phyloP scores from a whole-genome alignment of 768 basidiomycete species.

The Neoboletus brunneissimus region DNA sequence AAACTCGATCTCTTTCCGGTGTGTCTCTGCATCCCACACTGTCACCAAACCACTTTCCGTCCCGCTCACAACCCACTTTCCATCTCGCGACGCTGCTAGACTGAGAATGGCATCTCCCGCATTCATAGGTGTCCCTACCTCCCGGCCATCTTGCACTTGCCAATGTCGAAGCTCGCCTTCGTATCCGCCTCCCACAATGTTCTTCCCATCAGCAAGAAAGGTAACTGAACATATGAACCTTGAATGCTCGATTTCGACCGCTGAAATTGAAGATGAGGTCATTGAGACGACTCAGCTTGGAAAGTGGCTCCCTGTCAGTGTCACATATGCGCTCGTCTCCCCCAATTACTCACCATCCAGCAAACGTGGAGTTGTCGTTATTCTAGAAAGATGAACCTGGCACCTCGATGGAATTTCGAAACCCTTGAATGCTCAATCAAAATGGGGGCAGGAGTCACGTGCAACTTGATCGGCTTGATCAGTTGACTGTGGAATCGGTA shows the following conservation, averaged over 20 bases:
- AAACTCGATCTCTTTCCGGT: neutral
- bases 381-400: neutral
- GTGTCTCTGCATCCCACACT: slow-evolving; percentile 3
- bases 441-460: neutral
- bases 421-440: too few relatives aligned
- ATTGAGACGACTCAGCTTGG: neutral
- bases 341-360: neutral
- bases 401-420: too few relatives aligned
- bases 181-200: slow-evolving; percentile 6
- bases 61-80: slow-evolving; percentile 8
- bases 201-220: slow-evolving; percentile 7
- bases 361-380: neutral
- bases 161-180: slow-evolving; percentile 4
- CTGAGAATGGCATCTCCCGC: neutral
- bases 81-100: slow-evolving; percentile 1
- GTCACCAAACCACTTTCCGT: neutral
- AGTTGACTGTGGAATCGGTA: too few relatives aligned
- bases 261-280: neutral
- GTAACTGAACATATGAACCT: neutral
- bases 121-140: neutral
- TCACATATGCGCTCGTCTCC: too few relatives aligned
- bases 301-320: neutral
- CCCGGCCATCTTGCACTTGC: slow-evolving; percentile 1
- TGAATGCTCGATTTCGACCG: neutral
- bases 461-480: too few relatives aligned